Evolutionary conservation across 306 rosid species (phyloP).

Genomic region (Vigna hirtella): DNA sequence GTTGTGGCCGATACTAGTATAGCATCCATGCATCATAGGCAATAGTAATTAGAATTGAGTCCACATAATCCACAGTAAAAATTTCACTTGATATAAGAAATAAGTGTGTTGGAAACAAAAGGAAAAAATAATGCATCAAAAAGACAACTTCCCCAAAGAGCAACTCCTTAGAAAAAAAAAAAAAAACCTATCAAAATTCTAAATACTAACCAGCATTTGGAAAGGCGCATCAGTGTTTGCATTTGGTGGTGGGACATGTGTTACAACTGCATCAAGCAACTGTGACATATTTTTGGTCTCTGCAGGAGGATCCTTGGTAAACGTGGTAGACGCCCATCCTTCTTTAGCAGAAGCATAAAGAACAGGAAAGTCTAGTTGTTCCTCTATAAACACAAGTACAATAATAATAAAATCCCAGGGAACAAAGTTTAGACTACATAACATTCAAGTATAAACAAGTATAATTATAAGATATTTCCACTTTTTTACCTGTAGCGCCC

Average conservation of each 20-base stretch:
- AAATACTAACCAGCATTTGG: conserved; percentile 95
- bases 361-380: conserved; percentile 97
- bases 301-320: conserved; percentile 88
- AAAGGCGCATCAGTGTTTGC: conserved; percentile 78
- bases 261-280: conserved; percentile 83
- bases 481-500: conserved; percentile 84
- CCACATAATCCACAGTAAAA: neutral
- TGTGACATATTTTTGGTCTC: conserved; percentile 86
- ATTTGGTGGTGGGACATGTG: conserved; percentile 78
- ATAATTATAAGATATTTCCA: conserved; percentile 26
- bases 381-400: conserved; percentile 66
- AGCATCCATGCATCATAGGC: no score
- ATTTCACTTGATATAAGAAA: conserved; percentile 1
- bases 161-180: conserved; percentile 28
- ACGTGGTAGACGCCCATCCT: conserved; percentile 91
- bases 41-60: conserved; percentile 5
- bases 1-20: no score
- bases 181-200: conserved; percentile 21
- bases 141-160: conserved; percentile 32
- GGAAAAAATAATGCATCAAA: conserved; percentile 34
- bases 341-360: conserved; percentile 99
- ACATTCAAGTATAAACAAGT: conserved; percentile 27
- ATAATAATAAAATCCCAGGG: conserved; percentile 28
- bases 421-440: conserved; percentile 21
- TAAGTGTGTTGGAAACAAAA: conserved; percentile 28